Evolutionary conservation across 345 rosid genomes (phyloP).

Genomic region (Eucalyptus decipiens): DNA sequence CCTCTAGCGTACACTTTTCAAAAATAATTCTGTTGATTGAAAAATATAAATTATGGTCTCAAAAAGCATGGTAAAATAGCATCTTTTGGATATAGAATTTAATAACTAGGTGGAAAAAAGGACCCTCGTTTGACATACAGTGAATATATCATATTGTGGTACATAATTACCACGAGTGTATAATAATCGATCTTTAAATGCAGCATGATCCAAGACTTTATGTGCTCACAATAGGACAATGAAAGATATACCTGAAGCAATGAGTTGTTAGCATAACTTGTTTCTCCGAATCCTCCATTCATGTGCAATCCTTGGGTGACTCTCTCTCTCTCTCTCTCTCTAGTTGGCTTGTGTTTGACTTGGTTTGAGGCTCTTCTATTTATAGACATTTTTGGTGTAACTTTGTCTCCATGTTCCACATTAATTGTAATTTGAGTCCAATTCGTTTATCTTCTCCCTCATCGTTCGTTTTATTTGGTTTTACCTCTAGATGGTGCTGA

Average conservation of each 20-base stretch:
- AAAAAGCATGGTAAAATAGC: neutral
- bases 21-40: too few species aligned
- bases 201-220: neutral
- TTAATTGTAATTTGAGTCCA: neutral
- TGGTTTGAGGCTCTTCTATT: neutral
- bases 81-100: neutral
- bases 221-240: neutral
- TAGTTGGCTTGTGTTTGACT: neutral
- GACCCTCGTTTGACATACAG: neutral
- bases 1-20: too few species aligned
- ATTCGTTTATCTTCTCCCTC: neutral
- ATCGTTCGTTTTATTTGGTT: too few species aligned
- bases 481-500: too few species aligned
- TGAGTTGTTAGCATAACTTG: slow-evolving; percentile 27
- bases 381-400: neutral
- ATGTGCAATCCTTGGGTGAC: slow-evolving; percentile 14
- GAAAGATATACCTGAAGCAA: slow-evolving; percentile 13
- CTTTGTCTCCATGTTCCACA: neutral
- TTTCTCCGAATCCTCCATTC: slow-evolving; percentile 27
- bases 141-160: neutral
- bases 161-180: neutral
- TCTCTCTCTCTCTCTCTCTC: neutral
- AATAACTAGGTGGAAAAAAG: neutral
- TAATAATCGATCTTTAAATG: neutral
- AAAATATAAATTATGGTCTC: neutral